These are phyloP conservation scores for Ampelocalamus luodianensis DNA, from an alignment of 176 grass and related monocot species.

Conservation along the genomic window DNA sequence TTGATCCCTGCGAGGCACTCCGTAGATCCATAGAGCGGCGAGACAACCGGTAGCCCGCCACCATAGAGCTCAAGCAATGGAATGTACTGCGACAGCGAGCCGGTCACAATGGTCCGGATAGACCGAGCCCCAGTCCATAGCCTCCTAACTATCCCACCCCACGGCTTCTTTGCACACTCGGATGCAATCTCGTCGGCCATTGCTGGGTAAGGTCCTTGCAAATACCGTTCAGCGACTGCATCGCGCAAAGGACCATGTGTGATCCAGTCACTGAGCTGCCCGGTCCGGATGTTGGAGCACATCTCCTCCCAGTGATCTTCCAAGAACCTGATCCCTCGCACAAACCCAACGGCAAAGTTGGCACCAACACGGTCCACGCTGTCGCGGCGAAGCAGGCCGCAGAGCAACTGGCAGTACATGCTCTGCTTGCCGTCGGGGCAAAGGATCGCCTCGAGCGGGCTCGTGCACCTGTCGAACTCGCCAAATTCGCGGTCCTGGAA, in stretches of 20 bases:
- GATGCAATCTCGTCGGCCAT: constrained; percentile 25
- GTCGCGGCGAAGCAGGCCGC: constrained; percentile 30
- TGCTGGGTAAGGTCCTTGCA: not conserved
- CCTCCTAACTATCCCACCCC: constrained; percentile 42
- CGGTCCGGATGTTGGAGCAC: constrained; percentile 44
- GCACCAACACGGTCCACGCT: constrained; percentile 45
- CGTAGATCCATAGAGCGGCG: constrained; percentile 29
- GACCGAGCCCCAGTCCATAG: constrained; percentile 51
- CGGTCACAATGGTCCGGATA: constrained; percentile 42
- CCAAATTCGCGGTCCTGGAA: constrained; percentile 39
- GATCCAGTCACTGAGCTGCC: constrained; percentile 37
- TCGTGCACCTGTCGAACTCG: constrained; percentile 42
- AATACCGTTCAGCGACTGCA: not conserved
- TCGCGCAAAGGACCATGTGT: constrained; percentile 14
- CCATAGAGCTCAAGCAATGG: constrained; percentile 46
- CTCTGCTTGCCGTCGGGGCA: constrained; percentile 54
- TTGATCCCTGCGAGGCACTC: constrained; percentile 55
- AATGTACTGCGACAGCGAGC: constrained; percentile 52
- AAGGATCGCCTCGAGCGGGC: constrained; percentile 45
- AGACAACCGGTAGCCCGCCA: constrained; percentile 44
- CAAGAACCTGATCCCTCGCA: constrained; percentile 44
- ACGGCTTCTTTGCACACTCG: constrained; percentile 2
- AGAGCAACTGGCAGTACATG: constrained; percentile 66
- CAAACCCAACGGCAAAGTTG: constrained; percentile 37
- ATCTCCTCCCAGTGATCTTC: constrained; percentile 52